A percentile compares a stretch with the other conserved stretches of the same genome.
These are phyloP conservation scores for Epichloe baconii DNA, from an alignment of 2,329 filamentous ascomycete species.

Conservation along the genomic window DNA sequence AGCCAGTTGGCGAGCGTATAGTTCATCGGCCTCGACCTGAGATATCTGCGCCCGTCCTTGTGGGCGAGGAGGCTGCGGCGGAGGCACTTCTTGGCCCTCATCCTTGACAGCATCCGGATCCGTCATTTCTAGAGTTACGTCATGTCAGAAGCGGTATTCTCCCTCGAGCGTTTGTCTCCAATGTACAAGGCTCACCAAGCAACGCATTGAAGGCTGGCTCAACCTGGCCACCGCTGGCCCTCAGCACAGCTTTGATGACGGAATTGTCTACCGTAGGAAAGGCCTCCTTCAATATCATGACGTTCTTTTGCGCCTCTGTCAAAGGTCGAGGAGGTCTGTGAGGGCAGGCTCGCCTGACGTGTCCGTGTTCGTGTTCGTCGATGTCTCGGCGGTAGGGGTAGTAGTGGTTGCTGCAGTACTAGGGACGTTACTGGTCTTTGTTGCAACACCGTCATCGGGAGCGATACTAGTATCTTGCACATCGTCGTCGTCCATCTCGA, in stretches of 20 bases:
- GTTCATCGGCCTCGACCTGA: constrained; percentile 82
- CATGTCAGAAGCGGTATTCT: background rate
- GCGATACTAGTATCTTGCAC: constrained; percentile 45
- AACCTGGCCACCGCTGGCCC: constrained; percentile 73
- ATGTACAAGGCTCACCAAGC: constrained; percentile 43
- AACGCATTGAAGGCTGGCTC: constrained; percentile 94
- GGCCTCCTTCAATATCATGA: constrained; percentile 81
- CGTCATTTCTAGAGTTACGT: constrained; percentile 52
- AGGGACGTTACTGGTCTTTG: constrained; percentile 5
- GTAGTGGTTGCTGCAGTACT: constrained; percentile 11
- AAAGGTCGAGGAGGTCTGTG: constrained; percentile 77
- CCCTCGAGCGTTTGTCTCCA: background rate
- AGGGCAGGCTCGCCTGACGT: constrained; percentile 29
- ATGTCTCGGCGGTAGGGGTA: constrained; percentile 19
- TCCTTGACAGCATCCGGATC: constrained; percentile 55
- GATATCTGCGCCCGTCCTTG: constrained; percentile 48
- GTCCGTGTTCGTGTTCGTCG: background rate
- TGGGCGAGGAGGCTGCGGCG: constrained; percentile 73
- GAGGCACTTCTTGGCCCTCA: constrained; percentile 42
- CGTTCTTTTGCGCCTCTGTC: constrained; percentile 71
- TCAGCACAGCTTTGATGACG: constrained; percentile 78
- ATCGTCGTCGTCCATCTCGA: constrained; percentile 60
- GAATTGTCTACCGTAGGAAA: constrained; percentile 72
- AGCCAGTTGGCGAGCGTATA: constrained; percentile 83
- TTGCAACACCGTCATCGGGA: constrained; percentile 25